These are phyloP conservation scores for Capsicum baccatum DNA, from an alignment of 257 asterid genomes.

Conservation along the genomic window DNA sequence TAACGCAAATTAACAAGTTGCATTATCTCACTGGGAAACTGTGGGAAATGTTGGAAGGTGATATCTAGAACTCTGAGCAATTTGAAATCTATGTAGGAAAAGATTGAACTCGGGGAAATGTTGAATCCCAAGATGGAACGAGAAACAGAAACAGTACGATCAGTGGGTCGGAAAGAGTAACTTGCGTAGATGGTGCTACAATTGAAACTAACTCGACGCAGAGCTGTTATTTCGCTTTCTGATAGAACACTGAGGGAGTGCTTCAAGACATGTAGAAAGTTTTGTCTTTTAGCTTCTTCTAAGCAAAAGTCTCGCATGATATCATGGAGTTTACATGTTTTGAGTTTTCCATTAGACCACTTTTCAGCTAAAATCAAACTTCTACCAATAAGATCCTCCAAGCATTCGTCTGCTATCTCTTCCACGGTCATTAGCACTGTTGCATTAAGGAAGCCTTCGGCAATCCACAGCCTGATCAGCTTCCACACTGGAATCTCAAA, in stretches of 20 bases:
- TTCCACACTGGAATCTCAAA: constrained; percentile 39
- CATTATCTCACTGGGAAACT: constrained; percentile 37
- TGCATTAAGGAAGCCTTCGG: constrained; percentile 44
- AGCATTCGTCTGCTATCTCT: constrained; percentile 41
- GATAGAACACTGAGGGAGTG: constrained; percentile 21
- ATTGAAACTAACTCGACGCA: neutral
- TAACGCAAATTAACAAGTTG: constrained; percentile 37
- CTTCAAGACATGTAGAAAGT: constrained; percentile 40
- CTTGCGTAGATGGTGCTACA: constrained; percentile 9
- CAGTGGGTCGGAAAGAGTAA: constrained; percentile 29
- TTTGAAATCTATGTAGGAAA: constrained; percentile 30
- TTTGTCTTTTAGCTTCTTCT: constrained; percentile 45
- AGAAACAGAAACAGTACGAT: constrained; percentile 17
- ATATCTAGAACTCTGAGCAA: constrained; percentile 47
- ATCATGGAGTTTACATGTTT: constrained; percentile 46
- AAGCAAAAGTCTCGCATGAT: constrained; percentile 44
- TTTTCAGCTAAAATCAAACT: constrained; percentile 40
- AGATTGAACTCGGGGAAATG: neutral
- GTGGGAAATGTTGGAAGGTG: constrained; percentile 31
- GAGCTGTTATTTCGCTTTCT: constrained; percentile 24
- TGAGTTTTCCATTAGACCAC: constrained; percentile 37
- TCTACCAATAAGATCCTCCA: constrained; percentile 46
- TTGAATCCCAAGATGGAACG: constrained; percentile 27
- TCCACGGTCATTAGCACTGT: constrained; percentile 8
- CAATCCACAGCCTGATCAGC: constrained; percentile 41